Evolutionary conservation across 768 basidiomycete species (phyloP), one percentile per base, ranked within the genome.

Genomic region (Suillus luteus): DNA sequence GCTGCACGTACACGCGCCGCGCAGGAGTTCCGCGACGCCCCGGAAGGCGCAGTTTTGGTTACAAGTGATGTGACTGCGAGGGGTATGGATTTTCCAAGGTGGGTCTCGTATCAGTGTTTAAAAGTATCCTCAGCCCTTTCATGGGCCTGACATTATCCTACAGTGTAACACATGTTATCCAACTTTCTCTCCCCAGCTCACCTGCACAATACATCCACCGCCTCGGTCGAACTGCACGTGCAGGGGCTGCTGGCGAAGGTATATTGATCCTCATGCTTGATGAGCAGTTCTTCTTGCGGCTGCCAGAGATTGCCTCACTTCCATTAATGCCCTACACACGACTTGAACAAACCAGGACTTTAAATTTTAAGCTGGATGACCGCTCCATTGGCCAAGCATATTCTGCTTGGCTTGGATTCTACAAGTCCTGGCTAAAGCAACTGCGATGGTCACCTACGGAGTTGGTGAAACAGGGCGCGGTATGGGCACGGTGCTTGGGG

Each of bases 151-250:
- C 24, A 10, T 58, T 17, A 4, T 22, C 58, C 40, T 59, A 33
- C 66, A 84, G 84, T 19, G 85, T 90, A 8, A 85, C 87, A 0
- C 78, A 83, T 1, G 83, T 90, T 52, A 68, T 88, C 8, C 88
- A 90, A 70, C 72, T 86, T 62, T 87, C 87, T 64, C 81, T 91
- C 66, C 90, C 91, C 14, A 82, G 85, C 0, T 83, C 86, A 62
- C 81, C 85, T 31, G 91, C 91, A 69, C 90, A 91, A 71, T 92
- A 92, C 74, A 86, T 92, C 62, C 91, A 92, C 69, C 84, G 91
- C 24, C 86, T 92, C 8, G 91, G 91, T 15, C 84, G 90, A 55
- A 92, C 90, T 19, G 91, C 90, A 12, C 85, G 91, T 51, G 91
- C 91, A 0, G 91, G 90, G 6, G 78, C 85, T 54, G 77, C 82